A percentile compares a stretch with the other conserved stretches of the same genome.
phyloP scores from a whole-genome alignment of 495 filamentous ascomycete species.

The Podospora didyma region DNA sequence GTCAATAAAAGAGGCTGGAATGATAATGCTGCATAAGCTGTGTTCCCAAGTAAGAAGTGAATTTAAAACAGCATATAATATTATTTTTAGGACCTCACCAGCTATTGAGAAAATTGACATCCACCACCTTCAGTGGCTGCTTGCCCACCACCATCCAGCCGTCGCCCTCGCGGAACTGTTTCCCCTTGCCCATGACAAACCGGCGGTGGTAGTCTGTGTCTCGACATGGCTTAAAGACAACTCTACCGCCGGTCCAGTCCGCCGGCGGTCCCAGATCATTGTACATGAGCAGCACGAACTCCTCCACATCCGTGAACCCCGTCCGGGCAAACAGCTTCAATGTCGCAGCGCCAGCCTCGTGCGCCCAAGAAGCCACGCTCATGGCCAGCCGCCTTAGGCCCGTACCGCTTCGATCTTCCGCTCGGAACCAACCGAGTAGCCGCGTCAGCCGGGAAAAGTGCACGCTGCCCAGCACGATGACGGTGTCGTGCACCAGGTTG shows the following conservation, averaged over 20 bases:
- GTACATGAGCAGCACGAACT: constrained; percentile 26
- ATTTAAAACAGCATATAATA: too few species aligned
- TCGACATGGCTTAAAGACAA: constrained; percentile 6
- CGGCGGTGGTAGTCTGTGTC: constrained; percentile 19
- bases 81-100: too few species aligned
- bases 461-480: constrained; percentile 27
- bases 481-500: constrained; percentile 24
- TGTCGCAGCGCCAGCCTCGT: constrained; percentile 26
- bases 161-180: constrained; percentile 21
- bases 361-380: constrained; percentile 60
- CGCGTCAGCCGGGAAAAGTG: constrained; percentile 14
- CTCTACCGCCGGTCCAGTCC: constrained; percentile 16
- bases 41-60: not conserved
- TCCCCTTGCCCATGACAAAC: constrained; percentile 19
- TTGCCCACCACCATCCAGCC: constrained; percentile 27
- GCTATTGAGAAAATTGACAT: constrained; percentile 20
- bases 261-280: constrained; percentile 17
- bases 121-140: constrained; percentile 19
- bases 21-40: constrained; percentile 3
- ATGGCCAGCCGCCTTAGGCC: constrained; percentile 58
- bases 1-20: constrained; percentile 5
- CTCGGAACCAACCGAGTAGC: constrained; percentile 24
- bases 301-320: constrained; percentile 23
- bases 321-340: constrained; percentile 23
- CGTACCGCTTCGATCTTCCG: constrained; percentile 17